phyloP scores from a whole-genome alignment of 2,329 filamentous ascomycete genomes.

The Metarhizium sp. region DNA sequence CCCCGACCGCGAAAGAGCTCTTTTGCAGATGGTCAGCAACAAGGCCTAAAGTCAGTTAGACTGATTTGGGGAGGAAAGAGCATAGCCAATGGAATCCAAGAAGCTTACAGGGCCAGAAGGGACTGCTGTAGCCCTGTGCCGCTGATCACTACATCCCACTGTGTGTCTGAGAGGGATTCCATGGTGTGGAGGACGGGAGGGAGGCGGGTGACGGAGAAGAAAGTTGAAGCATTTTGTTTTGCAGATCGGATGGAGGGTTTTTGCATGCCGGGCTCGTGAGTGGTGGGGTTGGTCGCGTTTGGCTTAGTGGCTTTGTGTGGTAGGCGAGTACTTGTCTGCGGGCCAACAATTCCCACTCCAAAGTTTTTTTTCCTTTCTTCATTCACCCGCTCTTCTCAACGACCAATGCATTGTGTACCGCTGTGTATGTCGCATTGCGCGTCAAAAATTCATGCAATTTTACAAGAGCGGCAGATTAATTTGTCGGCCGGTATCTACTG shows the following conservation, averaged over 20 bases:
- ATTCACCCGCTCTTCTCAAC: constrained; percentile 19
- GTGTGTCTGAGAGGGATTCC: constrained; percentile 65
- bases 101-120: constrained; percentile 64
- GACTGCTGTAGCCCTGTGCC: constrained; percentile 73
- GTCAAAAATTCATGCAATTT: constrained; percentile 19
- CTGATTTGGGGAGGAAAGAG: not conserved
- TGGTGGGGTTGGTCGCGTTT: constrained; percentile 1
- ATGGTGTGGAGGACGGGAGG: constrained; percentile 33
- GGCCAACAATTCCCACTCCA: constrained; percentile 8
- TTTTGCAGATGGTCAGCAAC: constrained; percentile 35
- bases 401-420: constrained; percentile 19
- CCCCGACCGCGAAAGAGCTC: constrained; percentile 82
- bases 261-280: constrained; percentile 7
- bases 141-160: constrained; percentile 72
- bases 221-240: constrained; percentile 8
- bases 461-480: constrained; percentile 54
- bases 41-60: constrained; percentile 16
- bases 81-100: constrained; percentile 21
- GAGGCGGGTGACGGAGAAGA: constrained; percentile 8
- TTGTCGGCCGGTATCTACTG: constrained; percentile 76
- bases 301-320: constrained; percentile 9
- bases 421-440: constrained; percentile 43
- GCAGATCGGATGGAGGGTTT: constrained; percentile 7
- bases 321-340: constrained; percentile 16
- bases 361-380: constrained; percentile 11